These are phyloP conservation scores for Raffaelea ambrosiae DNA, from an alignment of 2,329 filamentous ascomycete species.

Conservation along the genomic window DNA sequence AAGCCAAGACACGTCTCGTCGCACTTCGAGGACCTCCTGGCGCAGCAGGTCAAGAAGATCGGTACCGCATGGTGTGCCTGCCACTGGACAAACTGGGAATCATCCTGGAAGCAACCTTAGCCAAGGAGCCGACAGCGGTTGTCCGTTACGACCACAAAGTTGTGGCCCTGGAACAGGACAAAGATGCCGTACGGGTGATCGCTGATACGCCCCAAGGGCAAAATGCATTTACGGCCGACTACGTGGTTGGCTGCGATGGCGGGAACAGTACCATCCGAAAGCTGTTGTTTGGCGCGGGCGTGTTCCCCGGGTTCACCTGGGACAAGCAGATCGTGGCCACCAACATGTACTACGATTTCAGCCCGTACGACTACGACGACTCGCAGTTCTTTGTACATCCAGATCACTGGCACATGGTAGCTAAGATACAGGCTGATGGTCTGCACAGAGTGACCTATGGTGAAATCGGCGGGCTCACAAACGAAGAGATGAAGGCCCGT, in stretches of 20 bases:
- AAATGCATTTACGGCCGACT: constrained; percentile 27
- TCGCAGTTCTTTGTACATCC: constrained; percentile 54
- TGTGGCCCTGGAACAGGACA: constrained; percentile 24
- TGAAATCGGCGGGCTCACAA: constrained; percentile 41
- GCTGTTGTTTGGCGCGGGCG: constrained; percentile 37
- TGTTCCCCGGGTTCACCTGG: constrained; percentile 52
- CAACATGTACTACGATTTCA: constrained; percentile 57
- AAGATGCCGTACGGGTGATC: constrained; percentile 20
- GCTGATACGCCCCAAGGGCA: constrained; percentile 17
- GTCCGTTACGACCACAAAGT: constrained; percentile 32
- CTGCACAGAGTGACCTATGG: constrained; percentile 57
- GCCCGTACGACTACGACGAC: constrained; percentile 42
- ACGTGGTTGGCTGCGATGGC: constrained; percentile 33
- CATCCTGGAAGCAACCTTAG: constrained; percentile 22
- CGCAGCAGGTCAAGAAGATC: neutral
- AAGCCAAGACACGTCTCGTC: constrained; percentile 11
- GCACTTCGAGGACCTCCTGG: constrained; percentile 6
- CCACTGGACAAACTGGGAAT: constrained; percentile 32
- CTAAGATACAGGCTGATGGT: constrained; percentile 47
- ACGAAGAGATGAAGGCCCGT: constrained; percentile 42
- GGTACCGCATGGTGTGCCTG: constrained; percentile 27
- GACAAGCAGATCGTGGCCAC: constrained; percentile 52
- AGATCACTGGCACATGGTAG: constrained; percentile 49
- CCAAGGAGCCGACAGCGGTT: constrained; percentile 20
- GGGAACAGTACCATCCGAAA: constrained; percentile 31